A percentile compares a stretch with the other conserved stretches of the same genome.
Conservation (phyloP, 106 monocot genomes). For the Acanthochlamys bracteata region DNA sequence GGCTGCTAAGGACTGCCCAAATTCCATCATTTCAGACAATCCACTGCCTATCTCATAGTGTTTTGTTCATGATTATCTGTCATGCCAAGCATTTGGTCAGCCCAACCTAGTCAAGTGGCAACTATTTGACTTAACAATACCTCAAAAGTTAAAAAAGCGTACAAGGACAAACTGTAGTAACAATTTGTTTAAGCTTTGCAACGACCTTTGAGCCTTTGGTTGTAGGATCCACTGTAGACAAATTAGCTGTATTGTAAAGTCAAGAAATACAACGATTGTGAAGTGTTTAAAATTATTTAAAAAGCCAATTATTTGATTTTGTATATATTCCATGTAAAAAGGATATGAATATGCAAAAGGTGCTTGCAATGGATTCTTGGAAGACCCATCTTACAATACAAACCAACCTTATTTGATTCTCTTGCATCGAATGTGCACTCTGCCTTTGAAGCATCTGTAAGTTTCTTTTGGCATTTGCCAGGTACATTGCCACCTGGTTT, state of each 20-base stretch:
- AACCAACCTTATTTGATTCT: constrained; percentile 26
- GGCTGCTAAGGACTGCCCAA: constrained; percentile 1
- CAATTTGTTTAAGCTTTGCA: constrained; percentile 17
- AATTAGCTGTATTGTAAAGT: constrained; percentile 35
- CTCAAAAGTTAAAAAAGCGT: background rate
- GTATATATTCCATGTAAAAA: constrained; percentile 8
- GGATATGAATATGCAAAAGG: constrained; percentile 52
- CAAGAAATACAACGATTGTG: constrained; percentile 17
- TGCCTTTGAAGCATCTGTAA: constrained; percentile 15
- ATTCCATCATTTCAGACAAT: background rate
- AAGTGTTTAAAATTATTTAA: background rate
- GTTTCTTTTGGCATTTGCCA: constrained; percentile 13
- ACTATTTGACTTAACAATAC: background rate
- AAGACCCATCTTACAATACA: constrained; percentile 12
- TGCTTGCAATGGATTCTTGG: constrained; percentile 16
- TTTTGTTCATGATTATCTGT: constrained; percentile 25
- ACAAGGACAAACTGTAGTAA: constrained; percentile 24
- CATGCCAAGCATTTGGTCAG: background rate
- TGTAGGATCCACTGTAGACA: constrained; percentile 16
- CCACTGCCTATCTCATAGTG: background rate
- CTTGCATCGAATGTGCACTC: constrained; percentile 13
- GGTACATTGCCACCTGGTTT: constrained; percentile 5
- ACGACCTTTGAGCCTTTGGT: constrained; percentile 50
- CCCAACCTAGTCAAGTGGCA: background rate
- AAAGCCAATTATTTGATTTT: background rate